Base-by-base conservation (phyloP, 768 basidiomycete species). In the Boletus rubescentipes region DNA sequence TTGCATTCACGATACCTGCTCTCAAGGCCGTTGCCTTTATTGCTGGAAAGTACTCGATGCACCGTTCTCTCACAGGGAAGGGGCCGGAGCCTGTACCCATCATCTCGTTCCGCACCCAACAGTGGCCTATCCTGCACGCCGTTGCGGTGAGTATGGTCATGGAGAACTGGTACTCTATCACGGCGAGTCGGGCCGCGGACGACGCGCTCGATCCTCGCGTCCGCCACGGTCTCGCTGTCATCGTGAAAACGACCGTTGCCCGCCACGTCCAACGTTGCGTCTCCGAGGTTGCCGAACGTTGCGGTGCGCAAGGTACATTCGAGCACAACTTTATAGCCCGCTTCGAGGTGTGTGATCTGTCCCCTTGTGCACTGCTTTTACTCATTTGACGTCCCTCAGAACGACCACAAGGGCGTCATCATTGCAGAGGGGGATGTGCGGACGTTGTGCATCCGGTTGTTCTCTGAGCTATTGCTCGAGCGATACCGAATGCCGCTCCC, bases 261-360 rank as follows among this genome's bases (percentile, higher is more conserved):
- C 76, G 79, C 6, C 82, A 84, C 51, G 77, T 79, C 58, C 79
- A 81, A 57, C 71, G 78, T 16, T 79, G 76, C 54, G 70, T 76
- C 9, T 68, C 77, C 10, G 79, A 80, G 51, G 72, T 86, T n/a
- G 74, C 81, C 6, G 85, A 87, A 56, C 75, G 85, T 11, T 85
- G 81, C 52, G 85, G 85, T 44, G 85, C 83, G 3, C 84, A 86
- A 66, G 84, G 85, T 3, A 78, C 82, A 0, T 85, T 85, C 51
- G 84, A 82, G 46, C 78, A 80, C 50, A 87, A 86, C 60, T 80
- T 82, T 59, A 78, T 86, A 72, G 77, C 79, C 5, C 72, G 73
- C 40, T 75, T 81, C 30, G 78, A 83, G 72, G 84, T 83, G 51
- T 4, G 69, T 60, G 18, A 56, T 60, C 10, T 26, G 5, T 26